Evolutionary conservation across 2,329 filamentous ascomycete genomes (phyloP), one percentile per base, ranked within the genome.

Genomic region (Pseudocercospora fuligena): DNA sequence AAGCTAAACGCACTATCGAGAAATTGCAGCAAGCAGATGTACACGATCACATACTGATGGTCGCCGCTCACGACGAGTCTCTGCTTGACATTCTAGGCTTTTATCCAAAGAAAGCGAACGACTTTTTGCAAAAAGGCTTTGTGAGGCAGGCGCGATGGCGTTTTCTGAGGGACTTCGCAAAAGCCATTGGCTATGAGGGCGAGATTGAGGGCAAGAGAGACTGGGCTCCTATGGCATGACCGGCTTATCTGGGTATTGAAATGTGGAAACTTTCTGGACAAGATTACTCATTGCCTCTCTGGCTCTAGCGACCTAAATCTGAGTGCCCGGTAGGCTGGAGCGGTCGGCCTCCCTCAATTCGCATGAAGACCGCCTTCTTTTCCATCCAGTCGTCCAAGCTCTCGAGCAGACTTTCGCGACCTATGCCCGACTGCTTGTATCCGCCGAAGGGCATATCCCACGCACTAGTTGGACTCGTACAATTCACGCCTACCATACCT

Each of bases 111-210:
- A 77, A 71, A n/a, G 80, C 81, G 11, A 83, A 86, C 69, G 78
- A 77, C 5, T 87, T 84, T 75, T 73, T 75, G 65, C 68, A 77
- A 63, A 82, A 84, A 69, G 81, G 79, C 0, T 84, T 82, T 81
- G 80, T 76, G n/a, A 71, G 78, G 57, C 78, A 82, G 65, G 75
- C 75, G 1, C 75, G 80, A 36, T 88, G 85, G 85, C 74, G 76
- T 57, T 87, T 87, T 71, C 73, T 87, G 70, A 79, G 76, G 47
- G 84, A 86, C 62, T 85, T 84, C 67, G 75, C 77, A 2, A 72
- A 65, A 31, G 66, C 63, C 23, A 57, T 63, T 36, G 60, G 63
- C n/a, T 65, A 57, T 19, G 53, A 65, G n/a, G 66, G 66, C 4
- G 54, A 56, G 25, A 25, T 68, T 9, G 19, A 57, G 23, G 66